Evolutionary conservation across 129 eudicot genomes (phyloP).

Genomic region (Arctium minus): DNA sequence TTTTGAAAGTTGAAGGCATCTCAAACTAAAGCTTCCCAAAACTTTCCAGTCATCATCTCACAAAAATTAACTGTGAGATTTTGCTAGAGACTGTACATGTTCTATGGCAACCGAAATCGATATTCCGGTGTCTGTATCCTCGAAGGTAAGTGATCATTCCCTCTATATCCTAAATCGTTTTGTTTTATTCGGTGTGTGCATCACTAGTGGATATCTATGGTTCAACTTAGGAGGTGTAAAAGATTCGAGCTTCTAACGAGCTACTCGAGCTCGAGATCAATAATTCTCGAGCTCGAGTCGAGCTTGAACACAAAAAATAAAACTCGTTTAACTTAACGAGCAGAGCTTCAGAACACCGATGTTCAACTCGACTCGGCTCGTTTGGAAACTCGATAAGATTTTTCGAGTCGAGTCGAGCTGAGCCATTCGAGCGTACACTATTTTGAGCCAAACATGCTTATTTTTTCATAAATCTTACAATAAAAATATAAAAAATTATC

Average conservation of each 20-base stretch:
- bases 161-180: background rate
- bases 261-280: background rate
- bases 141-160: conserved; percentile 17
- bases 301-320: background rate
- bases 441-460: too few species aligned
- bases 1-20: conserved; percentile 33
- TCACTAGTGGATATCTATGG: conserved; percentile 2
- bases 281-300: background rate
- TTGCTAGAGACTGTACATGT: conserved; percentile 14
- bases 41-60: conserved; percentile 16
- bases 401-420: background rate
- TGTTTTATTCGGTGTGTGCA: background rate
- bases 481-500: background rate
- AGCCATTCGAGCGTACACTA: background rate
- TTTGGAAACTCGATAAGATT: background rate
- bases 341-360: background rate
- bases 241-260: background rate
- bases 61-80: conserved; percentile 22
- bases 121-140: conserved; percentile 19
- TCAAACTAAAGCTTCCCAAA: conserved; percentile 14
- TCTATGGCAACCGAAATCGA: conserved; percentile 31
- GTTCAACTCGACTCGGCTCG: background rate
- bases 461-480: background rate
- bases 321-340: background rate
- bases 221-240: background rate